Conservation (phyloP, 1,284 basidiomycete species). For the Ceratobasidium sp. region DNA sequence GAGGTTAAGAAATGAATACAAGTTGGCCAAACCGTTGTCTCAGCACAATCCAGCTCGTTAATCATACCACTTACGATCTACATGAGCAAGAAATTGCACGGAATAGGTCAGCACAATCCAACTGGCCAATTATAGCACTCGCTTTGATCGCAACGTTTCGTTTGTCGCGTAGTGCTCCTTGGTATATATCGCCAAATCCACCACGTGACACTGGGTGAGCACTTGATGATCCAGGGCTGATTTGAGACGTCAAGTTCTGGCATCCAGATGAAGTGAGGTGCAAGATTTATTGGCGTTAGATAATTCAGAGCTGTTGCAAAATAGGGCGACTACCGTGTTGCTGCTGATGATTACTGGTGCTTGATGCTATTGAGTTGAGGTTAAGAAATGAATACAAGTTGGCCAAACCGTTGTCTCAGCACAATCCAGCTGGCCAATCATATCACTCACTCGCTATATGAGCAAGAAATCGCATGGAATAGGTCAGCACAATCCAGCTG, state of each 20-base stretch:
- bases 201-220: not conserved
- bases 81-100: not conserved
- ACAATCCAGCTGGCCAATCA: not conserved
- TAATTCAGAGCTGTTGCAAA: not conserved
- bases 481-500: not conserved
- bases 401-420: not conserved
- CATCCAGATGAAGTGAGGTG: slow-evolving; percentile 13
- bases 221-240: not conserved
- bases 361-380: not conserved
- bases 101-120: not conserved
- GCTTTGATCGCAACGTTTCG: not conserved
- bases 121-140: no score
- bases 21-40: not conserved
- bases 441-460: not conserved
- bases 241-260: not conserved
- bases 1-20: not conserved
- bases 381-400: not conserved
- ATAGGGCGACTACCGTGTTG: not conserved
- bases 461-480: not conserved
- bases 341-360: not conserved
- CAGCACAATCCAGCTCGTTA: not conserved
- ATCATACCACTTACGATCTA: not conserved
- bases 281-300: not conserved
- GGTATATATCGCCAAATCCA: no score
- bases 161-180: no score